Percentiles rank a stretch among this genome's conserved stretches.
Evolutionary conservation across 2,329 filamentous ascomycete species (phyloP).

Genomic region (Diaporthe ampelina): DNA sequence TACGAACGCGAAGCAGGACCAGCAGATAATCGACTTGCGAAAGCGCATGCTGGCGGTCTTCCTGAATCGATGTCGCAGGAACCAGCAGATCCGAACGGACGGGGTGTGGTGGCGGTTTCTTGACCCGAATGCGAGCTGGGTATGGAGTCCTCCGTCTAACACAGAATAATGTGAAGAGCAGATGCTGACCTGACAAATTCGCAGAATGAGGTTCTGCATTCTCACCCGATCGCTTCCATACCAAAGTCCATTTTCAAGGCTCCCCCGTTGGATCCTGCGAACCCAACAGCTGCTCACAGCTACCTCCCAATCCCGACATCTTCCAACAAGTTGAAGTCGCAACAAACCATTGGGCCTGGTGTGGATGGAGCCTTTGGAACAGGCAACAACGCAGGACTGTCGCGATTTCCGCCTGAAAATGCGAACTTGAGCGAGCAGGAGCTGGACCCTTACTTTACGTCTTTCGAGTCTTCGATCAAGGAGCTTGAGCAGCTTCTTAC

Average conservation of each 20-base stretch:
- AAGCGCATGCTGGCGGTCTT: conserved; percentile 98
- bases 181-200: conserved; percentile 49
- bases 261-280: conserved; percentile 94
- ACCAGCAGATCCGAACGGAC: conserved; percentile 92
- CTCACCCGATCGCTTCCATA: conserved; percentile 89
- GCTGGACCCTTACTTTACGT: conserved; percentile 94
- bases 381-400: conserved; percentile 72
- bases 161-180: not conserved
- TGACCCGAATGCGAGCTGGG: conserved; percentile 98
- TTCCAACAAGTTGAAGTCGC: conserved; percentile 86
- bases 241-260: conserved; percentile 96
- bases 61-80: conserved; percentile 90
- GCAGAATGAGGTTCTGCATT: conserved; percentile 94
- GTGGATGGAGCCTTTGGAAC: conserved; percentile 50
- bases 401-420: conserved; percentile 85
- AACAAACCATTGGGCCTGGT: conserved; percentile 52
- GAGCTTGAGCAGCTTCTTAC: conserved; percentile 90
- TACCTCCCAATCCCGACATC: conserved; percentile 88
- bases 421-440: conserved; percentile 87
- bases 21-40: conserved; percentile 94
- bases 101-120: conserved; percentile 98
- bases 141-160: conserved; percentile 58
- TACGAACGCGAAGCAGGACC: conserved; percentile 97
- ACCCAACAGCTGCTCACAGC: conserved; percentile 86
- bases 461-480: conserved; percentile 92